Conservation (phyloP, 192 early-diverging fungal genomes). For the Allomyces macrogynus region DNA sequence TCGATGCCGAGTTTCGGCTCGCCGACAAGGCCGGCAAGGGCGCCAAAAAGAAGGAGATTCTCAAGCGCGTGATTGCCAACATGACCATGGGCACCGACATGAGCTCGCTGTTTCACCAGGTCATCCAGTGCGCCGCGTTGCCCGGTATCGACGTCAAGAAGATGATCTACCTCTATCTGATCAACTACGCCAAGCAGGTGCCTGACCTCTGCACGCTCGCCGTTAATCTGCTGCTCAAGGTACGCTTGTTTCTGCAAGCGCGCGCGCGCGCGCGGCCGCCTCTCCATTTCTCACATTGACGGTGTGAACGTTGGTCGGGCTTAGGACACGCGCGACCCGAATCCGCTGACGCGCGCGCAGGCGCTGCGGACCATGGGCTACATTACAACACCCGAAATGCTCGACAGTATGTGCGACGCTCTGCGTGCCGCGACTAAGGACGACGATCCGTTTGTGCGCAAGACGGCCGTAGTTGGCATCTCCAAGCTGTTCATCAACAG, state of each 20-base stretch:
- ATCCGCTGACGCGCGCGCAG: slow-evolving; percentile 83
- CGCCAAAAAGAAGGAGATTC: slow-evolving; percentile 59
- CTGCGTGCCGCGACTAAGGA: slow-evolving; percentile 62
- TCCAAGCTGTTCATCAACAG: slow-evolving; percentile 86
- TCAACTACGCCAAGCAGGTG: slow-evolving; percentile 83
- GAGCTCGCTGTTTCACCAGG: slow-evolving; percentile 78
- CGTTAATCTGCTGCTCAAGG: slow-evolving; percentile 68
- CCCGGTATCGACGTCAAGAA: slow-evolving; percentile 70
- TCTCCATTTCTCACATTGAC: too few species aligned
- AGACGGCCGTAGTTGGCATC: slow-evolving; percentile 85
- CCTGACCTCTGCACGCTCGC: slow-evolving; percentile 87
- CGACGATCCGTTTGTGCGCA: slow-evolving; percentile 87
- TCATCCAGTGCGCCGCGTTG: slow-evolving; percentile 76
- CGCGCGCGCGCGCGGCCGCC: too few species aligned
- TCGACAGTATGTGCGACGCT: slow-evolving; percentile 66
- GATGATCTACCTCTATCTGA: slow-evolving; percentile 89
- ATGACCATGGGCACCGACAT: slow-evolving; percentile 99
- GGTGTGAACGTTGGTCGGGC: too few species aligned
- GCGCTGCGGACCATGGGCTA: slow-evolving; percentile 97
- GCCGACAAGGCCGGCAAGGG: slow-evolving; percentile 66
- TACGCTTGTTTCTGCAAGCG: too few species aligned
- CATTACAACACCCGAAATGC: slow-evolving; percentile 77
- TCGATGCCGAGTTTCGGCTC: slow-evolving; percentile 63
- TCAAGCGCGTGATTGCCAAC: slow-evolving; percentile 94
- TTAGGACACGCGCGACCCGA: slow-evolving; percentile 75